Percentiles rank a stretch among this genome's conserved stretches.
phyloP scores from a whole-genome alignment of 202 grass and related monocot species.

The Brachypodium distachyon region DNA sequence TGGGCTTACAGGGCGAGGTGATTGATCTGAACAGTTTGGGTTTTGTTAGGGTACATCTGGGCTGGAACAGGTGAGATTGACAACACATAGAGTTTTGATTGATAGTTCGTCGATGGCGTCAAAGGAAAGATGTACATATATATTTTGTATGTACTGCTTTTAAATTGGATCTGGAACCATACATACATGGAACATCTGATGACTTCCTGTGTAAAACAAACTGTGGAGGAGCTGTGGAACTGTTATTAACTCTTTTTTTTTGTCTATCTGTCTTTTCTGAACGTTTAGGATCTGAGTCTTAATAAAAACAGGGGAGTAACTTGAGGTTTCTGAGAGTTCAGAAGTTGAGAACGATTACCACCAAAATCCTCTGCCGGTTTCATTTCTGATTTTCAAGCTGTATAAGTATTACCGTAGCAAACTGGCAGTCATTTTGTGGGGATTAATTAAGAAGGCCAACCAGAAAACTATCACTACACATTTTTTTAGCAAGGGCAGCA shows the following conservation, averaged over 20 bases:
- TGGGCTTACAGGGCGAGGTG: constrained; percentile 84
- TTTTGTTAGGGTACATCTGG: neutral
- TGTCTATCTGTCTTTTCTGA: neutral
- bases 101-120: neutral
- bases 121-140: neutral
- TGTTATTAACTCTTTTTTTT: neutral
- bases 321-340: no score
- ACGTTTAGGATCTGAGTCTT: no score
- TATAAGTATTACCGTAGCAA: no score
- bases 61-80: constrained; percentile 16
- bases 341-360: no score
- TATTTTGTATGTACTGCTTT: neutral
- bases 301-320: no score
- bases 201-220: neutral
- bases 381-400: no score
- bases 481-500: no score
- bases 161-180: neutral
- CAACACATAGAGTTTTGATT: constrained; percentile 3
- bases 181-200: neutral
- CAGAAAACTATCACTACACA: no score
- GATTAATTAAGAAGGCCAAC: no score
- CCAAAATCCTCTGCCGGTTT: no score
- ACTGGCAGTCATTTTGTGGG: no score
- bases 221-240: neutral
- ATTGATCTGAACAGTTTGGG: constrained; percentile 12